phyloP scores from a whole-genome alignment of 208 protist genomes.

The Trypanosoma cruzi region DNA sequence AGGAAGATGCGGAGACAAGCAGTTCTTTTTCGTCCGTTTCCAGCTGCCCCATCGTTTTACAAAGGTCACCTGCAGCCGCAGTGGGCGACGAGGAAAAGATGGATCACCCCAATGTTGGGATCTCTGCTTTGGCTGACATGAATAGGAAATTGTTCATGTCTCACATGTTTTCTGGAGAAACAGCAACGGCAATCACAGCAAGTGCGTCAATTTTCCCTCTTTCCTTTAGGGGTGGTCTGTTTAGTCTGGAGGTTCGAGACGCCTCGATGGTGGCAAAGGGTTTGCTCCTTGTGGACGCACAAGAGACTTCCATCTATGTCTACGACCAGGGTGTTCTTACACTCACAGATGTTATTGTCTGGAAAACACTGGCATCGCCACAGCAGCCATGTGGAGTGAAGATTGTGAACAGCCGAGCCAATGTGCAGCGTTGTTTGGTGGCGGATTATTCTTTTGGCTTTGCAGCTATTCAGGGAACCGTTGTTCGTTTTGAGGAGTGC shows the following conservation, averaged over 20 bases:
- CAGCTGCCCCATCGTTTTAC: background rate
- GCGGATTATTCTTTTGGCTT: slow-evolving; percentile 65
- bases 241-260: slow-evolving; percentile 64
- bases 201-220: slow-evolving; percentile 7
- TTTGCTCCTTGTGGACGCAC: slow-evolving; percentile 44
- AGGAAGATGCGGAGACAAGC: background rate
- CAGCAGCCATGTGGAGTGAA: slow-evolving; percentile 54
- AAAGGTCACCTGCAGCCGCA: background rate
- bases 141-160: background rate
- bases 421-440: slow-evolving; percentile 43
- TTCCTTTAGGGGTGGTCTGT: slow-evolving; percentile 59
- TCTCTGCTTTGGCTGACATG: background rate
- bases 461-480: slow-evolving; percentile 46
- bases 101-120: background rate
- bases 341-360: slow-evolving; percentile 51
- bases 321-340: slow-evolving; percentile 57
- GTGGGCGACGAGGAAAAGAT: background rate
- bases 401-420: slow-evolving; percentile 39
- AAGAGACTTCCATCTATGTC: slow-evolving; percentile 62
- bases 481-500: slow-evolving; percentile 42
- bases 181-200: background rate
- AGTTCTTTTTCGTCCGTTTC: background rate
- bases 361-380: slow-evolving; percentile 30
- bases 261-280: slow-evolving; percentile 46
- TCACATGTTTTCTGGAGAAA: background rate